phyloP scores from a whole-genome alignment of 2,329 filamentous ascomycete species.

The Aureobasidium sp. region DNA sequence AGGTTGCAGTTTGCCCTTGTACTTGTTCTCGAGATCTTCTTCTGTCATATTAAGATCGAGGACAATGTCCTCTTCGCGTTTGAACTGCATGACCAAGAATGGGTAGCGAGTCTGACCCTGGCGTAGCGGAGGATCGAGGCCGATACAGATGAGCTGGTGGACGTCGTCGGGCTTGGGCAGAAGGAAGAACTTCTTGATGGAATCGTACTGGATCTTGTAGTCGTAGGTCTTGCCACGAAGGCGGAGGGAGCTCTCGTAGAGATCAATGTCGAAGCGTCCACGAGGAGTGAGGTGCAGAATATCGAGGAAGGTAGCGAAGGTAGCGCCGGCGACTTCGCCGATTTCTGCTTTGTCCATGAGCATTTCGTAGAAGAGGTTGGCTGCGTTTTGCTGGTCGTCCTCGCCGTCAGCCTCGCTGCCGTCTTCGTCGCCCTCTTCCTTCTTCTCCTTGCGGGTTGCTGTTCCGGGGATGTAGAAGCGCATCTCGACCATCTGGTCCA shows the following conservation, averaged over 20 bases:
- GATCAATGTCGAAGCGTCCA: conserved; percentile 99
- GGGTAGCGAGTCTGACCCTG: conserved; percentile 97
- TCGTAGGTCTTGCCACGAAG: conserved; percentile 98
- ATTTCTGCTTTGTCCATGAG: conserved; percentile 98
- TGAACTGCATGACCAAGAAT: conserved; percentile 98
- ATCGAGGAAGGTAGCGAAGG: conserved; percentile 94
- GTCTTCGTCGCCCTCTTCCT: conserved; percentile 65
- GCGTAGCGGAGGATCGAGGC: conserved; percentile 86
- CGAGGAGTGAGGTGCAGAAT: conserved; percentile 94
- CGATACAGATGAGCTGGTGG: conserved; percentile 90
- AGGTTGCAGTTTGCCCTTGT: conserved; percentile 79
- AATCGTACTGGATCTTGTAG: conserved; percentile 98
- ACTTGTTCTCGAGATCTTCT: conserved; percentile 74
- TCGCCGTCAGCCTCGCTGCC: conserved; percentile 52
- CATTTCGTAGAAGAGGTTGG: conserved; percentile 95
- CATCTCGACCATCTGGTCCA: conserved; percentile 96
- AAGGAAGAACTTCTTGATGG: conserved; percentile 98
- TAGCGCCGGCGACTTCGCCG: conserved; percentile 96
- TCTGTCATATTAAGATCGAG: conserved; percentile 95
- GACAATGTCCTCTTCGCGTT: conserved; percentile 93
- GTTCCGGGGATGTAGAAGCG: conserved; percentile 96
- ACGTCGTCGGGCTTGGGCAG: conserved; percentile 97
- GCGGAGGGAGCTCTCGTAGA: conserved; percentile 97
- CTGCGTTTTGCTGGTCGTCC: conserved; percentile 82
- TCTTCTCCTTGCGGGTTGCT: conserved; percentile 64